Conservation (phyloP, 2,329 filamentous ascomycete species). For the Chaetomium sp. region DNA sequence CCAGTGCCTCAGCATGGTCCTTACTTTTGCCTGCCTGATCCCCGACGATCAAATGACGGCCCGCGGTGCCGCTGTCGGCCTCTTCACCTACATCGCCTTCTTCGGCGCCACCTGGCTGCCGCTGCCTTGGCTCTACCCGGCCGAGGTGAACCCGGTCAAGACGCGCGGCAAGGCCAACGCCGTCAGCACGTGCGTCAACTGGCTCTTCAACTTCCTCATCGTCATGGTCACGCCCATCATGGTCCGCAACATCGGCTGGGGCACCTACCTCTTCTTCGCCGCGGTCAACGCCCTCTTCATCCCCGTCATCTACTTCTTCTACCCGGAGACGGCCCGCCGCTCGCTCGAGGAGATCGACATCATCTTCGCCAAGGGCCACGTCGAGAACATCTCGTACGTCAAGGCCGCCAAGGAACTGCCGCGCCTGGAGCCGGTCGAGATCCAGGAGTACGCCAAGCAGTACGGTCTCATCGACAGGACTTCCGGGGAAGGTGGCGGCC, state of each 20-base stretch:
- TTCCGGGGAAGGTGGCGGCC: constrained; percentile 7
- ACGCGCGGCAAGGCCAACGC: constrained; percentile 66
- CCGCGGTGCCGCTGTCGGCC: constrained; percentile 48
- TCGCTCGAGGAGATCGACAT: constrained; percentile 70
- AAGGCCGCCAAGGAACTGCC: constrained; percentile 60
- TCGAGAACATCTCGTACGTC: constrained; percentile 63
- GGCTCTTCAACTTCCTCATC: constrained; percentile 65
- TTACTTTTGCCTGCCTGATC: constrained; percentile 46
- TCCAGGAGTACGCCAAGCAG: constrained; percentile 51
- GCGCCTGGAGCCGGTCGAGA: constrained; percentile 52
- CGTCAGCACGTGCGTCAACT: constrained; percentile 62
- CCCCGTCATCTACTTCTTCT: constrained; percentile 55
- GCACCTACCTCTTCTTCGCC: constrained; percentile 59
- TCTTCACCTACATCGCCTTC: constrained; percentile 65
- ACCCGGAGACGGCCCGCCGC: constrained; percentile 56
- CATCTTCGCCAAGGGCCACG: constrained; percentile 58
- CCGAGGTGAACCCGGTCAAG: constrained; percentile 61
- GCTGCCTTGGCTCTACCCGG: constrained; percentile 64
- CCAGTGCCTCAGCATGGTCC: constrained; percentile 63
- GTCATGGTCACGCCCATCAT: constrained; percentile 67
- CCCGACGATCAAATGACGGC: constrained; percentile 40
- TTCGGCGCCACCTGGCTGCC: constrained; percentile 59
- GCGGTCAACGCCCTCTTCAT: constrained; percentile 56
- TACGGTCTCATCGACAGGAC: constrained; percentile 37
- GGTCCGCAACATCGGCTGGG: constrained; percentile 55